These are phyloP conservation scores for Malus hybrid DNA, from an alignment of 331 rosid genomes.

Conservation along the genomic window DNA sequence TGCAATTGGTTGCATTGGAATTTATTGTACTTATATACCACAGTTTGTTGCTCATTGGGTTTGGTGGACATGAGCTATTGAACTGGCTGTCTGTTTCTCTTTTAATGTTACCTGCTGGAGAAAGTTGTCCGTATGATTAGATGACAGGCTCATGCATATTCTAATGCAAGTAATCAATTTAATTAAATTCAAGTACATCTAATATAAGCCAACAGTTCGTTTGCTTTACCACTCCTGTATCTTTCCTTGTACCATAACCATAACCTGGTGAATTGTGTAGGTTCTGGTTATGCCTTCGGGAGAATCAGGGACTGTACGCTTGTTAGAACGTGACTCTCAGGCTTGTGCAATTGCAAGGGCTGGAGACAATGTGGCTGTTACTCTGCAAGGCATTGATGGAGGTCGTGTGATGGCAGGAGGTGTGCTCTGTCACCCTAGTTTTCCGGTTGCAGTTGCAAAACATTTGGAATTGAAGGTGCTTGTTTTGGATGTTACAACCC, in stretches of 20 bases:
- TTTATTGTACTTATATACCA: not conserved
- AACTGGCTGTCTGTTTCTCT: not conserved
- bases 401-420: slow-evolving; percentile 74
- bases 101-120: not conserved
- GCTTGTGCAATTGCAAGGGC: slow-evolving; percentile 76
- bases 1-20: not conserved
- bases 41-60: not conserved
- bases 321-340: slow-evolving; percentile 74
- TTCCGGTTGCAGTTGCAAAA: slow-evolving; percentile 65
- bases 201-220: not conserved
- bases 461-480: slow-evolving; percentile 85
- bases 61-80: not conserved
- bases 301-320: slow-evolving; percentile 64
- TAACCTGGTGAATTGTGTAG: slow-evolving; percentile 28
- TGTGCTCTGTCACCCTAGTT: slow-evolving; percentile 93
- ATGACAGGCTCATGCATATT: slow-evolving; percentile 1
- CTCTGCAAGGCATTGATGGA: slow-evolving; percentile 68
- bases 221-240: not conserved
- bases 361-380: slow-evolving; percentile 82
- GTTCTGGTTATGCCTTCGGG: slow-evolving; percentile 91
- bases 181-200: not conserved
- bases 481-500: slow-evolving; percentile 72
- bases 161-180: not conserved
- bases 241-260: not conserved
- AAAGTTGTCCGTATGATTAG: not conserved